A percentile compares a stretch with the other conserved stretches of the same genome.
Conservation (phyloP, 2,329 filamentous ascomycete species). For the Teratosphaeria destructans region DNA sequence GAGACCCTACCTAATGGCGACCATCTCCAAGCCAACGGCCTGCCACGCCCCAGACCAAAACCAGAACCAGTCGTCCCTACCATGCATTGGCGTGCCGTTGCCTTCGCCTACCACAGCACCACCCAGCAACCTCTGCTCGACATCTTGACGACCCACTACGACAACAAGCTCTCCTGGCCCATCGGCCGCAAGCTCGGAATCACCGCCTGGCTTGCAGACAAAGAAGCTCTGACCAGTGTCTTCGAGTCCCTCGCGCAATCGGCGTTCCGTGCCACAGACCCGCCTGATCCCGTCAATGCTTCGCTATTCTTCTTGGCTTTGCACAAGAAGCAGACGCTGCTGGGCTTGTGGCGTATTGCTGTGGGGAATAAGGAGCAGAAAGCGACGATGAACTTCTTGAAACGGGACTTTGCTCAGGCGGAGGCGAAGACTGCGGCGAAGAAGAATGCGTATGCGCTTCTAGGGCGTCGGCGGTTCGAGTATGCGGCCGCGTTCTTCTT, state of each 20-base stretch:
- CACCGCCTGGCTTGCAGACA: conserved; percentile 88
- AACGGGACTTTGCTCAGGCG: conserved; percentile 85
- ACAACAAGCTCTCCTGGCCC: conserved; percentile 72
- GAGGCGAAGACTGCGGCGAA: conserved; percentile 82
- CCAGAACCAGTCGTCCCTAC: conserved; percentile 11
- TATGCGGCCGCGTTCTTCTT: conserved; percentile 96
- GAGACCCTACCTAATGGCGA: neutral
- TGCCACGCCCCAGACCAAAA: neutral
- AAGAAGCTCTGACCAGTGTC: conserved; percentile 64
- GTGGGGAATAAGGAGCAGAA: conserved; percentile 77
- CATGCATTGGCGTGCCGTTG: conserved; percentile 64
- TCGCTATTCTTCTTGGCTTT: conserved; percentile 85
- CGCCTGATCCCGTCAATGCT: conserved; percentile 84
- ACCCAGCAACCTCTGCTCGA: conserved; percentile 86
- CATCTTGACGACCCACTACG: conserved; percentile 61
- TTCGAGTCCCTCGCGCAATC: conserved; percentile 88
- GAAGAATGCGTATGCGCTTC: conserved; percentile 92
- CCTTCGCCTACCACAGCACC: conserved; percentile 73
- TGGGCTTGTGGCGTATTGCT: conserved; percentile 92
- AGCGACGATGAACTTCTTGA: conserved; percentile 66
- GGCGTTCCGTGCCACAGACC: conserved; percentile 79
- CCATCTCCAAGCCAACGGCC: conserved; percentile 7
- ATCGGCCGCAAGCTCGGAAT: conserved; percentile 77
- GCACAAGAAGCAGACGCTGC: conserved; percentile 74
- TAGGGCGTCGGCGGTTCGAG: conserved; percentile 83